Evolutionary conservation across 345 rosid genomes (phyloP).

Genomic region (Syzygium jambos): DNA sequence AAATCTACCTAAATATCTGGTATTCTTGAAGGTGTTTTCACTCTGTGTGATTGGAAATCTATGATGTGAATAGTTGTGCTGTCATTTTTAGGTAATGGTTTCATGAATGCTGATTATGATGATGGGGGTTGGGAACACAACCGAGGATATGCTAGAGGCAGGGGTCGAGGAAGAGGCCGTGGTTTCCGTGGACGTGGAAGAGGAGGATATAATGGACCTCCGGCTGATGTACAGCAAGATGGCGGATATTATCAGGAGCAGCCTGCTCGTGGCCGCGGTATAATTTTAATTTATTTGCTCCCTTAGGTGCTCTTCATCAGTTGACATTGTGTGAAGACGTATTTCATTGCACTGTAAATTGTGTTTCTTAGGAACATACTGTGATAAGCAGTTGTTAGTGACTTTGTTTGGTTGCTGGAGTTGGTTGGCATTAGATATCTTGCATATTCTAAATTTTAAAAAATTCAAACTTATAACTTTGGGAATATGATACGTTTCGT

Average conservation of each 20-base stretch:
- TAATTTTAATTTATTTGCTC: not conserved
- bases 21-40: not conserved
- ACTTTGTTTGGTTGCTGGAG: not conserved
- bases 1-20: not conserved
- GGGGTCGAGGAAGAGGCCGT: slow-evolving; percentile 42
- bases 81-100: slow-evolving; percentile 14
- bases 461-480: not conserved
- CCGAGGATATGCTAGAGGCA: slow-evolving; percentile 32
- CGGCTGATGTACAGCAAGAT: slow-evolving; percentile 53
- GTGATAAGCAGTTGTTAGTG: not conserved
- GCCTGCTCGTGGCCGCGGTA: slow-evolving; percentile 35
- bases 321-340: not conserved
- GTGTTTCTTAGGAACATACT: not conserved
- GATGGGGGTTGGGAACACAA: slow-evolving; percentile 39
- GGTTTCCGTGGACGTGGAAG: slow-evolving; percentile 35
- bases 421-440: not conserved
- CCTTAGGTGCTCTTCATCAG: not conserved
- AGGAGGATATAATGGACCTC: slow-evolving; percentile 63
- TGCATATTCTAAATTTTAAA: not conserved
- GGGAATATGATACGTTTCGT: not conserved
- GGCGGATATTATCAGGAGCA: slow-evolving; percentile 54
- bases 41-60: not conserved
- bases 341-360: not conserved
- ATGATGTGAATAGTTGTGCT: not conserved
- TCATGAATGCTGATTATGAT: slow-evolving; percentile 14